These are phyloP conservation scores for Xylaria venustula DNA, from an alignment of 495 filamentous ascomycete species.

Conservation along the genomic window DNA sequence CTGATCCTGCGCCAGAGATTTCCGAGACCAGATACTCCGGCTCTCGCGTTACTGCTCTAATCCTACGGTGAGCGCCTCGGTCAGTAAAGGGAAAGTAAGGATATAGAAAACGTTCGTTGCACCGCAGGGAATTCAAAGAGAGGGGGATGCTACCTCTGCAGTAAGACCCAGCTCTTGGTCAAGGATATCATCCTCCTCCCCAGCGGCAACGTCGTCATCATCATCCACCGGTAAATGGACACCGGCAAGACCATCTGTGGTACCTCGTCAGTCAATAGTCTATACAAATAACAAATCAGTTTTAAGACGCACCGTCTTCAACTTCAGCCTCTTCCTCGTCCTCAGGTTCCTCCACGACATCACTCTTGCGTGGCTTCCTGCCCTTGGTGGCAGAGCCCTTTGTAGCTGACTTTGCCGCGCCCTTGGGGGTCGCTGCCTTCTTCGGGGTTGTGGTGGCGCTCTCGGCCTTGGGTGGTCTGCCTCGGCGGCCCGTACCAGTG, in stretches of 20 bases:
- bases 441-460: slow-evolving; percentile 21
- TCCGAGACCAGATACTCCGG: slow-evolving; percentile 16
- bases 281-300: no score
- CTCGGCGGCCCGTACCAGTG: slow-evolving; percentile 23
- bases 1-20: slow-evolving; percentile 22
- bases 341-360: slow-evolving; percentile 17
- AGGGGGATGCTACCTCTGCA: slow-evolving; percentile 10
- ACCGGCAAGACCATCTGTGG: slow-evolving; percentile 13
- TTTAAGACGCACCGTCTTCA: slow-evolving; percentile 17
- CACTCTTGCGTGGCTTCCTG: slow-evolving; percentile 21
- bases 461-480: slow-evolving; percentile 34
- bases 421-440: slow-evolving; percentile 28
- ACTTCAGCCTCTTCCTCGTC: slow-evolving; percentile 21
- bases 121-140: background rate
- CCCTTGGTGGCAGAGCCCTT: slow-evolving; percentile 21
- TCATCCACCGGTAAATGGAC: slow-evolving; percentile 21
- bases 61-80: slow-evolving; percentile 26
- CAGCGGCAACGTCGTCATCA: slow-evolving; percentile 16
- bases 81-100: slow-evolving; percentile 16
- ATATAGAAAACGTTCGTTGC: background rate
- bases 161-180: background rate
- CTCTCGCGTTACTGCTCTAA: slow-evolving; percentile 21
- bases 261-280: background rate
- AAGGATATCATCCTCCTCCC: slow-evolving; percentile 5
- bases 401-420: slow-evolving; percentile 16